phyloP scores from a whole-genome alignment of 1,139 yeast genomes.

The Taphrina betulina region DNA sequence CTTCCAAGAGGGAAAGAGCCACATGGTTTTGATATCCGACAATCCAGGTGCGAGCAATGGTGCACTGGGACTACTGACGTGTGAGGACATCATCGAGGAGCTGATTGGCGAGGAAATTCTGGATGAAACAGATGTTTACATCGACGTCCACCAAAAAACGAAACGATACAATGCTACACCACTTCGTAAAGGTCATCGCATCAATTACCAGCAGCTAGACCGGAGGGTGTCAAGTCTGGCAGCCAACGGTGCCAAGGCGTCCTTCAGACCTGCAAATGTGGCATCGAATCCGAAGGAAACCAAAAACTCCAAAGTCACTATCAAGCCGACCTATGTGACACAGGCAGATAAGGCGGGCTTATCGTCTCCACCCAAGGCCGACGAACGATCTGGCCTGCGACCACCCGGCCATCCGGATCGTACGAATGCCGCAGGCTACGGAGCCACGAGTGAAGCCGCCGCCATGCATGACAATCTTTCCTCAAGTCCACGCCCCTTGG shows the following conservation, averaged over 20 bases:
- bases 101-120: slow-evolving; percentile 96
- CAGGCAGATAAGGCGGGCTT: background rate
- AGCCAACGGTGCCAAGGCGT: slow-evolving; percentile 9
- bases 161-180: slow-evolving; percentile 17
- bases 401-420: slow-evolving; percentile 27
- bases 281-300: slow-evolving; percentile 30
- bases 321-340: slow-evolving; percentile 20
- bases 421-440: slow-evolving; percentile 10
- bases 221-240: slow-evolving; percentile 12
- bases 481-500: background rate
- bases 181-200: slow-evolving; percentile 29
- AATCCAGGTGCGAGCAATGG: slow-evolving; percentile 86
- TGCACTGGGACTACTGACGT: slow-evolving; percentile 84
- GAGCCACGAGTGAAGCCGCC: slow-evolving; percentile 13
- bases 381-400: slow-evolving; percentile 24
- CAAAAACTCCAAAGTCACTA: slow-evolving; percentile 22
- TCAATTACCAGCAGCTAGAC: slow-evolving; percentile 22
- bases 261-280: slow-evolving; percentile 25
- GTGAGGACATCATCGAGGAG: slow-evolving; percentile 96
- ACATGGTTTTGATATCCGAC: slow-evolving; percentile 90
- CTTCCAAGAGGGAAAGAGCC: slow-evolving; percentile 96
- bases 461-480: slow-evolving; percentile 31
- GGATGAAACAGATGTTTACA: slow-evolving; percentile 93
- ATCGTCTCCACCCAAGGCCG: background rate
- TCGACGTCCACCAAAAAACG: slow-evolving; percentile 55